phyloP scores from a whole-genome alignment of 192 early-diverging fungal genomes.

The Thoreauomyces humboldtii region DNA sequence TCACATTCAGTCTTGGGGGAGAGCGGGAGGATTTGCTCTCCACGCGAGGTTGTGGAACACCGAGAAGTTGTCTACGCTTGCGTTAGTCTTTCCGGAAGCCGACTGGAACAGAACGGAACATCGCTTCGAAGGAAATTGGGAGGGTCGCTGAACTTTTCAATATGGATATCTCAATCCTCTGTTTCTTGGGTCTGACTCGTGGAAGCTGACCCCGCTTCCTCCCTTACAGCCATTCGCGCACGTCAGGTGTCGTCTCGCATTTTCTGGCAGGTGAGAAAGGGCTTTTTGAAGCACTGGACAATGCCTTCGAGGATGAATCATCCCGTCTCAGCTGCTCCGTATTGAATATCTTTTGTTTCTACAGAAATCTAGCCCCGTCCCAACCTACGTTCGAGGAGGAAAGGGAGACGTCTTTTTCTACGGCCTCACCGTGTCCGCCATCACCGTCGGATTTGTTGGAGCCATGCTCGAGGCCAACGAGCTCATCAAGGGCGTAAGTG shows the following conservation, averaged over 20 bases:
- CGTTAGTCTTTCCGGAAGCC: neutral
- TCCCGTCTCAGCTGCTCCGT: too few relatives aligned
- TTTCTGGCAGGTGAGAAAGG: conserved; percentile 22
- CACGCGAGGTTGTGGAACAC: neutral
- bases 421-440: neutral
- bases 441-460: conserved; percentile 1
- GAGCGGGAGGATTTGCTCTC: too few relatives aligned
- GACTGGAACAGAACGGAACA: neutral
- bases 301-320: too few relatives aligned
- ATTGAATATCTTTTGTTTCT: neutral
- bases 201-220: neutral
- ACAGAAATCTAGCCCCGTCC: conserved; percentile 18
- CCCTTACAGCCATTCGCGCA: conserved; percentile 5
- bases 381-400: conserved; percentile 24
- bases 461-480: conserved; percentile 17
- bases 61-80: too few relatives aligned
- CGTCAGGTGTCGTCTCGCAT: conserved; percentile 12
- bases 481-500: conserved; percentile 21
- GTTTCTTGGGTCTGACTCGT: neutral
- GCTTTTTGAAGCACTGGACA: neutral
- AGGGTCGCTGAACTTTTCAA: neutral
- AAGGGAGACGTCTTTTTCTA: conserved; percentile 12
- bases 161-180: neutral
- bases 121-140: neutral
- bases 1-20: neutral